Evolutionary conservation across 129 eudicot genomes (phyloP).

Genomic region (Saussurea involucrata): DNA sequence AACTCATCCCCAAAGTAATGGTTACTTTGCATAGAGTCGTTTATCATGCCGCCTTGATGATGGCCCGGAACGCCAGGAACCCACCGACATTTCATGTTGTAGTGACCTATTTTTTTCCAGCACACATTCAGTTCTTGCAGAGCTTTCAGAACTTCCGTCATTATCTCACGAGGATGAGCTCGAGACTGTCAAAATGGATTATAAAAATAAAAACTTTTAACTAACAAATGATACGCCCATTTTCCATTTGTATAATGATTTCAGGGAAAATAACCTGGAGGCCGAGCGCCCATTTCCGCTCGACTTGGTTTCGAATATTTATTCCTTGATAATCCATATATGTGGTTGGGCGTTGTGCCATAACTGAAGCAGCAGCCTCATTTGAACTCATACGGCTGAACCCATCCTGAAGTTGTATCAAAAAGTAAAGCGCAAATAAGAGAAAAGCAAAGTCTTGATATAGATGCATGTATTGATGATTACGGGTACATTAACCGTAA

Average conservation of each 20-base stretch:
- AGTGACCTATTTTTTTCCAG: slow-evolving; percentile 96
- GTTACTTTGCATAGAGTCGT: slow-evolving; percentile 52
- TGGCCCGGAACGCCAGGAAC: slow-evolving; percentile 48
- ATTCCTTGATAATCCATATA: slow-evolving; percentile 66
- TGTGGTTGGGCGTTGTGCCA: slow-evolving; percentile 57
- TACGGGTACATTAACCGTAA: too few species aligned
- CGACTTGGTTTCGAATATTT: slow-evolving; percentile 61
- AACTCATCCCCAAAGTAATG: slow-evolving; percentile 77
- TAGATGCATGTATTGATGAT: neutral
- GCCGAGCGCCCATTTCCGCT: slow-evolving; percentile 99
- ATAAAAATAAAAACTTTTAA: neutral
- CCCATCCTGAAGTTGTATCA: slow-evolving; percentile 45
- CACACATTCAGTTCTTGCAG: slow-evolving; percentile 93
- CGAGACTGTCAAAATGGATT: slow-evolving; percentile 58
- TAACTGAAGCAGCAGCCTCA: slow-evolving; percentile 54
- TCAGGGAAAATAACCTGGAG: slow-evolving; percentile 57
- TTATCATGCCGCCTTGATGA: slow-evolving; percentile 47
- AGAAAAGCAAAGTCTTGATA: neutral
- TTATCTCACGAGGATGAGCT: slow-evolving; percentile 95
- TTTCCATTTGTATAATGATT: neutral
- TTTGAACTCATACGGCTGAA: slow-evolving; percentile 40
- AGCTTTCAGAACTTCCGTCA: slow-evolving; percentile 94
- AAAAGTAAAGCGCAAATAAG: neutral
- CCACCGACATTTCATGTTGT: slow-evolving; percentile 98
- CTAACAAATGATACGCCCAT: neutral